phyloP scores from a whole-genome alignment of 805 yeast species.

The Kuraishia cidri region DNA sequence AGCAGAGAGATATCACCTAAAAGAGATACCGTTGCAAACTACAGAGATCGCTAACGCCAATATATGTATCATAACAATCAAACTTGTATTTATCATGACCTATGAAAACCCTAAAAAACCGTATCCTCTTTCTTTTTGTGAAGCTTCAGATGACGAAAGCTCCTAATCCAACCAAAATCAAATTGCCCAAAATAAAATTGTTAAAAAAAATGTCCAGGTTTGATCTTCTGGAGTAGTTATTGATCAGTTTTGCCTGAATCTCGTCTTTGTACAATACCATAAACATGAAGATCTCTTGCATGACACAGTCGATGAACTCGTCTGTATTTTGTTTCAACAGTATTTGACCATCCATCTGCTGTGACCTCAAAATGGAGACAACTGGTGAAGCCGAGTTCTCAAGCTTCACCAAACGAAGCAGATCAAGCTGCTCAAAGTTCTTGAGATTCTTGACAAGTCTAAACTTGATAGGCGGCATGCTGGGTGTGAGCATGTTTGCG shows the following conservation, averaged over 20 bases:
- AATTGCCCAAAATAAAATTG: slow-evolving; percentile 24
- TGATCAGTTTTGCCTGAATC: slow-evolving; percentile 17
- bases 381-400: not conserved
- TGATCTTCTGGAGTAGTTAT: slow-evolving; percentile 18
- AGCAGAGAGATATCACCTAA: too few species aligned
- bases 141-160: slow-evolving; percentile 23
- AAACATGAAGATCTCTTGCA: slow-evolving; percentile 17
- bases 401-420: slow-evolving; percentile 7
- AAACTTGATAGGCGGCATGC: slow-evolving; percentile 23
- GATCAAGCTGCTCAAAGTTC: slow-evolving; percentile 28
- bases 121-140: too few species aligned
- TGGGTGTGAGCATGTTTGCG: slow-evolving; percentile 11
- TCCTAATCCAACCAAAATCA: slow-evolving; percentile 26
- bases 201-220: slow-evolving; percentile 26
- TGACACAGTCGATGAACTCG: slow-evolving; percentile 16
- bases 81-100: not conserved
- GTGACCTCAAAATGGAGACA: not conserved
- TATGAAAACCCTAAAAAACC: too few species aligned
- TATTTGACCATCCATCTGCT: too few species aligned
- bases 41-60: too few species aligned
- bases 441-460: slow-evolving; percentile 37
- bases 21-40: too few species aligned
- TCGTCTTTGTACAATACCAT: slow-evolving; percentile 21
- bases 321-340: slow-evolving; percentile 14
- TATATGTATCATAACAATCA: too few species aligned